Evolutionary conservation across 768 basidiomycete species (phyloP).

Genomic region (Guyanaporus albipodus): DNA sequence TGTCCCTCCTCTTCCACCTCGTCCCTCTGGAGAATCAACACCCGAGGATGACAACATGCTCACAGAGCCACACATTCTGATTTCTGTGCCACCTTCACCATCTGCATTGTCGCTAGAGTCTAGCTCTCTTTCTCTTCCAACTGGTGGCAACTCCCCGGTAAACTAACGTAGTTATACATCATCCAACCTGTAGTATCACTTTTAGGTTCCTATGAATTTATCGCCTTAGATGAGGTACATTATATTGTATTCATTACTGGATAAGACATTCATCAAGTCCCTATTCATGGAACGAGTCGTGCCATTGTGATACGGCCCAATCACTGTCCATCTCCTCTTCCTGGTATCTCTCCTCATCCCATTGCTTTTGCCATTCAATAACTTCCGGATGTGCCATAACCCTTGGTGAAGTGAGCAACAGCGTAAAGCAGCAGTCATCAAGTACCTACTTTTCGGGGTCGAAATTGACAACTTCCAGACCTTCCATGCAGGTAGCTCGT

Average conservation of each 20-base stretch:
- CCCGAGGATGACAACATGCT: slow-evolving; percentile 2
- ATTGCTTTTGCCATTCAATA: slow-evolving; percentile 29
- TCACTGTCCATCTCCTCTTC: slow-evolving; percentile 35
- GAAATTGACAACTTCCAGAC: slow-evolving; percentile 38
- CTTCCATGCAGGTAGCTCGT: slow-evolving; percentile 39
- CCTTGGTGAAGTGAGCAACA: slow-evolving; percentile 17
- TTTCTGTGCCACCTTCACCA: slow-evolving; percentile 21
- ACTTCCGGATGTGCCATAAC: slow-evolving; percentile 36
- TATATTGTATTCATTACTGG: slow-evolving; percentile 3
- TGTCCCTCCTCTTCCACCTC: slow-evolving; percentile 27
- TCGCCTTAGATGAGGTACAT: not conserved
- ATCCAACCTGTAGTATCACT: slow-evolving; percentile 12
- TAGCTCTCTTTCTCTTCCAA: slow-evolving; percentile 14
- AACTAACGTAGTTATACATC: slow-evolving; percentile 10
- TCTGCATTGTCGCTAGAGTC: slow-evolving; percentile 9
- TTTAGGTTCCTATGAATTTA: slow-evolving; percentile 4
- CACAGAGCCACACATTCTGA: slow-evolving; percentile 7
- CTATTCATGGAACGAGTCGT: slow-evolving; percentile 24
- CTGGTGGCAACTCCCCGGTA: slow-evolving; percentile 4
- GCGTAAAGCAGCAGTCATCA: not conserved
- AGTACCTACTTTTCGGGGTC: slow-evolving; percentile 28
- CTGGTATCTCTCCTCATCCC: slow-evolving; percentile 23
- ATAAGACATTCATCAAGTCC: not conserved
- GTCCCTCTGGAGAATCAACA: slow-evolving; percentile 22
- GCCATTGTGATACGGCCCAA: slow-evolving; percentile 30